Percentiles rank a stretch among this genome's conserved stretches.
Conservation (phyloP, 2,329 filamentous ascomycete genomes). For the Epichloe brachyelytri region DNA sequence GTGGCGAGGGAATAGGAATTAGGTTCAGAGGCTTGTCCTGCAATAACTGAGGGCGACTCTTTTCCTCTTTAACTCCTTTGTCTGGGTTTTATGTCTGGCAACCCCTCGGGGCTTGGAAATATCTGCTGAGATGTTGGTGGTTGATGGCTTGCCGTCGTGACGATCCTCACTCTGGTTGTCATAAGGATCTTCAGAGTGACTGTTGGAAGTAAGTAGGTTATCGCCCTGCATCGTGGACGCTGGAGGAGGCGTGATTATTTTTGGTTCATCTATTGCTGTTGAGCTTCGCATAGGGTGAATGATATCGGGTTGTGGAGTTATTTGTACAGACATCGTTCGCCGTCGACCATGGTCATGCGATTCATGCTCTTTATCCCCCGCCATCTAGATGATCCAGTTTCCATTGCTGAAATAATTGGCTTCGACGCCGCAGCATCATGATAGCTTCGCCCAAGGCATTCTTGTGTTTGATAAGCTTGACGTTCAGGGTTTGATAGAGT, state of each 20-base stretch:
- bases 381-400: slow-evolving; percentile 7
- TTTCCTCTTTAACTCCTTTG: slow-evolving; percentile 16
- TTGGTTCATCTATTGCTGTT: neutral
- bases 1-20: slow-evolving; percentile 3
- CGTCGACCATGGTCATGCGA: neutral
- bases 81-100: slow-evolving; percentile 5
- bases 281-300: neutral
- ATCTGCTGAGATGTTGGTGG: neutral
- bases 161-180: neutral
- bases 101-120: neutral
- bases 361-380: neutral
- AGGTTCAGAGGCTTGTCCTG: slow-evolving; percentile 4
- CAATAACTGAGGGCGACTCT: slow-evolving; percentile 13
- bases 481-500: slow-evolving; percentile 38
- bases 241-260: neutral
- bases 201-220: neutral
- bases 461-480: slow-evolving; percentile 46
- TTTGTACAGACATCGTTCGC: neutral
- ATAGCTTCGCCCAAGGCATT: slow-evolving; percentile 46
- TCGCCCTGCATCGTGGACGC: neutral
- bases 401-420: slow-evolving; percentile 32
- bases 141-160: neutral
- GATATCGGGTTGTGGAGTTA: slow-evolving; percentile 1
- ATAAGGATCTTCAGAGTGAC: neutral
- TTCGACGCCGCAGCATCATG: slow-evolving; percentile 37